A percentile compares a stretch with the other conserved stretches of the same genome.
phyloP scores from a whole-genome alignment of 2,329 filamentous ascomycete genomes.

The Fusarium aywerte region DNA sequence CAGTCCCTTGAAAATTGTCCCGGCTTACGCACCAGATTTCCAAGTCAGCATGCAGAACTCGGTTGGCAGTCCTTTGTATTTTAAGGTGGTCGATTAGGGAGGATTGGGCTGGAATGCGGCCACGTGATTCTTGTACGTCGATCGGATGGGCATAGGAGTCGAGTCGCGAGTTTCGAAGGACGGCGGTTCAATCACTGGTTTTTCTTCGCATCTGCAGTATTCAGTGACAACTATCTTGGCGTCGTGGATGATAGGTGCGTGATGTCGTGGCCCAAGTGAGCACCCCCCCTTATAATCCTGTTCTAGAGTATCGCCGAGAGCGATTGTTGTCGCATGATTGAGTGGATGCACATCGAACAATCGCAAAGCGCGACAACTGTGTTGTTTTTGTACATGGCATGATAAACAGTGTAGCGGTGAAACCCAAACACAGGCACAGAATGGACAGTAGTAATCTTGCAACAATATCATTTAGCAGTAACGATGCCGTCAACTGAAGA shows the following conservation, averaged over 20 bases:
- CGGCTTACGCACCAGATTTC: background rate
- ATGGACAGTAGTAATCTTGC: background rate
- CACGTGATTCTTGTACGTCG: background rate
- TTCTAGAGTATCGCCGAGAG: background rate
- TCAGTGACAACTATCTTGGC: background rate
- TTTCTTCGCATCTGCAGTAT: background rate
- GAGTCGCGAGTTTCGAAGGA: background rate
- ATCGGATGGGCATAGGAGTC: background rate
- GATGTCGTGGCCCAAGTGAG: background rate
- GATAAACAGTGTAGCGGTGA: background rate
- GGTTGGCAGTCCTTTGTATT: slow-evolving; percentile 3
- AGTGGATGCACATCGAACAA: too few relatives aligned
- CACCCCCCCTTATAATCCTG: background rate
- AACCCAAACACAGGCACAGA: background rate
- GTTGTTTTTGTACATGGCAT: background rate
- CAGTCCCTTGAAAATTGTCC: background rate
- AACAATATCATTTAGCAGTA: slow-evolving; percentile 25
- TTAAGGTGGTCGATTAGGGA: slow-evolving; percentile 19
- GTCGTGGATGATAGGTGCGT: background rate
- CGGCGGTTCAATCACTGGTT: background rate
- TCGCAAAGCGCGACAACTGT: background rate
- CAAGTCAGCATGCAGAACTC: slow-evolving; percentile 15
- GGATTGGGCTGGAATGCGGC: too few relatives aligned
- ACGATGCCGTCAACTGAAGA: slow-evolving; percentile 20
- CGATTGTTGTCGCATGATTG: too few relatives aligned